Percentiles rank a stretch among this genome's conserved stretches.
phyloP scores from a whole-genome alignment of 805 yeast genomes.

The Vanderwaltozyma yarrowii region DNA sequence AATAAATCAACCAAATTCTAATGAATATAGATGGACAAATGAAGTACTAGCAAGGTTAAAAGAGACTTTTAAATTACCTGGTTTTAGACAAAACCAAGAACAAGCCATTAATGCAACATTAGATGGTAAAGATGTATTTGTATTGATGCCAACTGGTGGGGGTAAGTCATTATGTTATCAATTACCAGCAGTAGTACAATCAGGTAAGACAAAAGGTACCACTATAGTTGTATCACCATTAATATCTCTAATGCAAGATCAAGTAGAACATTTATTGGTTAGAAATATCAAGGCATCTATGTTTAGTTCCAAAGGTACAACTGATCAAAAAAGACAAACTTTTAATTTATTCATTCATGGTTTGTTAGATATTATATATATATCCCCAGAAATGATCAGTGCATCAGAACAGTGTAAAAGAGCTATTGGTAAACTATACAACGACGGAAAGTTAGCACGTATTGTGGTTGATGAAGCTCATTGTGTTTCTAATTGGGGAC shows the following conservation, averaged over 20 bases:
- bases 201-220: constrained; percentile 71
- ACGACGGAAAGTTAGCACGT: constrained; percentile 55
- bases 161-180: constrained; percentile 96
- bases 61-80: constrained; percentile 48
- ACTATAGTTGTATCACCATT: constrained; percentile 91
- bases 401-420: constrained; percentile 58
- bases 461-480: constrained; percentile 96
- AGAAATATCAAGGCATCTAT: constrained; percentile 72
- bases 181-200: constrained; percentile 73
- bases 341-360: constrained; percentile 57
- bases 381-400: constrained; percentile 91
- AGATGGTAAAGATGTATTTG: constrained; percentile 79
- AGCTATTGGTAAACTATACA: constrained; percentile 49
- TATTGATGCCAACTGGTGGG: constrained; percentile 98
- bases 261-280: constrained; percentile 66
- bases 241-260: constrained; percentile 96
- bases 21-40: constrained; percentile 40
- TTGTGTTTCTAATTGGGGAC: constrained; percentile 98
- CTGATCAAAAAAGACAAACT: constrained; percentile 52
- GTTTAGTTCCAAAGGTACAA: constrained; percentile 68
- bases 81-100: constrained; percentile 73
- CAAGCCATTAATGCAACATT: constrained; percentile 77
- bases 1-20: too few species aligned
- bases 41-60: constrained; percentile 55
- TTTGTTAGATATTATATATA: constrained; percentile 61